phyloP scores from a whole-genome alignment of 805 yeast genomes.

The Yarrowia hollandica region DNA sequence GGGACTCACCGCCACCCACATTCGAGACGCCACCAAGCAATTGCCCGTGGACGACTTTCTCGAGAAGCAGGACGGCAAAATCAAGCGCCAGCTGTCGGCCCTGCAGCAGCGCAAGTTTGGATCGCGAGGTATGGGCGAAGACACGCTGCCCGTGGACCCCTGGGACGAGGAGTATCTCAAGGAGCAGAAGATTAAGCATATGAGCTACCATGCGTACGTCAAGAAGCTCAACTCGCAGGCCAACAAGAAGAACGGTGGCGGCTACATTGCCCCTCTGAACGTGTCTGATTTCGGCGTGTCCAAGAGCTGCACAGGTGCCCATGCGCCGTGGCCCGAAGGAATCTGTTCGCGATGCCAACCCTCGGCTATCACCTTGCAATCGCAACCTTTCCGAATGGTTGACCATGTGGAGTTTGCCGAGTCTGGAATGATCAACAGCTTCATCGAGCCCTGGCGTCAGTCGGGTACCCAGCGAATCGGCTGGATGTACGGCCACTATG shows the following conservation, averaged over 20 bases:
- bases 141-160: constrained; percentile 93
- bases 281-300: constrained; percentile 68
- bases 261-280: constrained; percentile 75
- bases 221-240: constrained; percentile 67
- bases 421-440: constrained; percentile 69
- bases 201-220: constrained; percentile 80
- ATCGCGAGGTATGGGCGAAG: constrained; percentile 96
- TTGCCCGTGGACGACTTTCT: constrained; percentile 64
- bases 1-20: constrained; percentile 33
- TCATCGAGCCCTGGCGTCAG: constrained; percentile 89
- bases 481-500: constrained; percentile 77
- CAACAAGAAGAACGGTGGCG: constrained; percentile 51
- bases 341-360: constrained; percentile 98
- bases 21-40: constrained; percentile 48
- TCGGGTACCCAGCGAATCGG: constrained; percentile 89
- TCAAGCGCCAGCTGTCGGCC: constrained; percentile 53
- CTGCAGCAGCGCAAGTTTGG: constrained; percentile 57
- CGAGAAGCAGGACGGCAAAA: constrained; percentile 69
- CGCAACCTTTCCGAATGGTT: constrained; percentile 90
- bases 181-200: constrained; percentile 78
- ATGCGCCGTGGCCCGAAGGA: constrained; percentile 91
- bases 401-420: constrained; percentile 93
- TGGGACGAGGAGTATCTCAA: constrained; percentile 81
- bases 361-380: constrained; percentile 87
- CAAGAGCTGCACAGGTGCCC: constrained; percentile 69